Evolutionary conservation across 805 yeast species (phyloP).

Genomic region (Schizosaccharomyces cryophilus): DNA sequence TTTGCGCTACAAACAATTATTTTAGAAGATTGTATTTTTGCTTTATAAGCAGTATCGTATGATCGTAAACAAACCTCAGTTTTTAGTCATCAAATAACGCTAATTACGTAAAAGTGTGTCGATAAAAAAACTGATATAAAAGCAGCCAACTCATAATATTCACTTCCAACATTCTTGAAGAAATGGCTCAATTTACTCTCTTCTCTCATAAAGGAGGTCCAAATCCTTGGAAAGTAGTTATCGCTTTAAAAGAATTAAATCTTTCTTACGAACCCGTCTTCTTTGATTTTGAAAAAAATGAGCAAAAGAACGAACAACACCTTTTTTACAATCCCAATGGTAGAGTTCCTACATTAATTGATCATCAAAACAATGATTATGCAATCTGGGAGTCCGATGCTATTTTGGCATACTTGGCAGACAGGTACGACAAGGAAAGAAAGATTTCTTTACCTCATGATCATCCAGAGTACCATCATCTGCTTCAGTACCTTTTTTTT

Average conservation of each 20-base stretch:
- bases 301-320: slow-evolving; percentile 34
- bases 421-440: slow-evolving; percentile 27
- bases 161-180: no score
- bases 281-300: slow-evolving; percentile 18
- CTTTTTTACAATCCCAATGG: slow-evolving; percentile 37
- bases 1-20: no score
- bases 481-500: not conserved
- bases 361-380: slow-evolving; percentile 7
- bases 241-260: slow-evolving; percentile 61
- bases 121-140: no score
- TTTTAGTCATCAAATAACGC: no score
- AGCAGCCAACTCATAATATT: no score
- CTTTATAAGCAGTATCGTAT: no score
- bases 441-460: not conserved
- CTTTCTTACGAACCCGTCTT: slow-evolving; percentile 40
- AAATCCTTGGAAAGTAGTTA: slow-evolving; percentile 45
- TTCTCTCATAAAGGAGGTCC: slow-evolving; percentile 12
- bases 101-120: no score
- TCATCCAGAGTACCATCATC: not conserved
- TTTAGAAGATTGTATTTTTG: no score
- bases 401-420: slow-evolving; percentile 51
- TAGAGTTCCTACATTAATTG: slow-evolving; percentile 28
- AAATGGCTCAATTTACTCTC: slow-evolving; percentile 8
- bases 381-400: slow-evolving; percentile 77
- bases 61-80: no score